Evolutionary conservation across 2,329 filamentous ascomycete genomes (phyloP).

Genomic region (Colletotrichum euphorbiae): DNA sequence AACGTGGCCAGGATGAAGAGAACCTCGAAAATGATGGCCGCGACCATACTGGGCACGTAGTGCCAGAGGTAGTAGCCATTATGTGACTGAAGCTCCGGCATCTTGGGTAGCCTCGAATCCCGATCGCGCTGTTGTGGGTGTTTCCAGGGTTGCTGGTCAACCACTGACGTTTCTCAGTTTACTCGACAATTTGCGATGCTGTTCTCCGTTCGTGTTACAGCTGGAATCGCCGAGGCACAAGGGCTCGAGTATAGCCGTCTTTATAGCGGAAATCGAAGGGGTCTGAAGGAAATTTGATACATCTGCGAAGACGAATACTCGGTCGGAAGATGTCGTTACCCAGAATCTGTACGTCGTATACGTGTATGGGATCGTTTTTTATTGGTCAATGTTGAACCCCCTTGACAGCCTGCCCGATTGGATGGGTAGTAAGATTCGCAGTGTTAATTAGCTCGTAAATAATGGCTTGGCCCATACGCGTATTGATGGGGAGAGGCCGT

Average conservation of each 20-base stretch:
- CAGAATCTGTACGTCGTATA: constrained; percentile 26
- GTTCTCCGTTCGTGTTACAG: constrained; percentile 9
- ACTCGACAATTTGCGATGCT: not conserved
- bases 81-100: constrained; percentile 49
- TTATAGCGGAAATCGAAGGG: constrained; percentile 21
- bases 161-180: not conserved
- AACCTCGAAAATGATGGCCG: constrained; percentile 56
- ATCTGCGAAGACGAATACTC: not conserved
- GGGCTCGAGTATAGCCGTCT: constrained; percentile 19
- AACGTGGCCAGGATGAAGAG: constrained; percentile 55
- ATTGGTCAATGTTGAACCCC: not conserved
- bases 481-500: not conserved
- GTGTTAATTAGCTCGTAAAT: constrained; percentile 1
- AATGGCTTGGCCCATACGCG: constrained; percentile 22
- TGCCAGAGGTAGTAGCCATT: constrained; percentile 51
- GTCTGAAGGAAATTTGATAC: not conserved
- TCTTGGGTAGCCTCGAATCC: constrained; percentile 27
- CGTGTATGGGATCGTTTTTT: not conserved
- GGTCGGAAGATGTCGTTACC: not conserved
- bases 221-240: constrained; percentile 18
- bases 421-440: not conserved
- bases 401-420: constrained; percentile 2
- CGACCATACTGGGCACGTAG: constrained; percentile 55
- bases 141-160: not conserved
- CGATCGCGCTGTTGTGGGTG: not conserved